These are phyloP conservation scores for Magnaporthales sp. DNA, from an alignment of 2,329 filamentous ascomycete genomes.

Conservation along the genomic window DNA sequence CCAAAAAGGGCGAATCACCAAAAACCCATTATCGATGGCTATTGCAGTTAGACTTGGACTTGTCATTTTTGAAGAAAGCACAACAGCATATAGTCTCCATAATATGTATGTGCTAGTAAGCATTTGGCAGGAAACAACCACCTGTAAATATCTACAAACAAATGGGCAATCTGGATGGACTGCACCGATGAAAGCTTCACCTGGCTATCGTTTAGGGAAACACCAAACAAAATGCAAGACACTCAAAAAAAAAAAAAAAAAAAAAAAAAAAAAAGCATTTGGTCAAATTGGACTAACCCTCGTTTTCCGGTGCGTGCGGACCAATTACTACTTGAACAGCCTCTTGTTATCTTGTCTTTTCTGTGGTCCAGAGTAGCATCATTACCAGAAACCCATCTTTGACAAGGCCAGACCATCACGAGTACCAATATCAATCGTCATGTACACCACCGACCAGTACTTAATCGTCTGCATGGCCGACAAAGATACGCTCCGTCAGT, in stretches of 20 bases:
- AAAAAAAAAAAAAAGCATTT: too few species aligned
- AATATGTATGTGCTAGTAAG: neutral
- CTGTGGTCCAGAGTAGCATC: neutral
- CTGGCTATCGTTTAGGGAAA: too few species aligned
- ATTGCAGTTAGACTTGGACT: neutral
- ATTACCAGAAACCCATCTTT: neutral
- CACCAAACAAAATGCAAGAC: neutral
- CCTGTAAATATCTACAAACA: neutral
- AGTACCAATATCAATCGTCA: neutral
- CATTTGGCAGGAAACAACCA: neutral
- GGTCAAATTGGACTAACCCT: too few species aligned
- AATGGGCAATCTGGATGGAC: neutral
- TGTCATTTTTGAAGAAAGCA: neutral
- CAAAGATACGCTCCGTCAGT: neutral
- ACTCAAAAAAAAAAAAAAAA: neutral
- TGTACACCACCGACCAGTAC: neutral
- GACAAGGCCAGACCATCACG: neutral
- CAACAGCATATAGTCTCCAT: neutral
- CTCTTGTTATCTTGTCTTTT: neutral
- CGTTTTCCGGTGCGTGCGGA: too few species aligned
- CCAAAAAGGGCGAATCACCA: neutral
- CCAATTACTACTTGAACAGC: neutral
- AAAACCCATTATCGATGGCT: neutral
- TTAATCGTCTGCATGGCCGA: neutral
- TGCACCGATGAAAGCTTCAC: too few species aligned